Percentiles rank a stretch among this genome's conserved stretches.
Evolutionary conservation across 495 filamentous ascomycete genomes (phyloP).

Genomic region (Physcia stellaris): DNA sequence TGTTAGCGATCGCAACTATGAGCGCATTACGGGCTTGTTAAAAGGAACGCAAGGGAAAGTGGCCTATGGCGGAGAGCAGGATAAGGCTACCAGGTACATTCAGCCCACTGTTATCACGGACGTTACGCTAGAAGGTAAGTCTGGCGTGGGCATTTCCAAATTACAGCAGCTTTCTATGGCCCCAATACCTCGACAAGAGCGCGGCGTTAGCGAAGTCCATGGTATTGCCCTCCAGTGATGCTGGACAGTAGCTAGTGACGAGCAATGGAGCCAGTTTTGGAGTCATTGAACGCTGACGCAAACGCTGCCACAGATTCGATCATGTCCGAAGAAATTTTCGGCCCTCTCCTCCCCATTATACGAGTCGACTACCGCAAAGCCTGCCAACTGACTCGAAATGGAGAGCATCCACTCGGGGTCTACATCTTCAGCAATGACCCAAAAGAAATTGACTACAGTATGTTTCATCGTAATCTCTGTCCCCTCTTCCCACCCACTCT

Average conservation of each 20-base stretch:
- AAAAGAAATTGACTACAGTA: constrained; percentile 9
- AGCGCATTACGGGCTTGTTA: constrained; percentile 4
- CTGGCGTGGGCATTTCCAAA: background rate
- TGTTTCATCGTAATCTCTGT: no score
- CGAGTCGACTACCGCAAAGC: no score
- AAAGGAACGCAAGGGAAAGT: constrained; percentile 2
- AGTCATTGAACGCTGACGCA: no score
- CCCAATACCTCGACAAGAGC: constrained; percentile 5
- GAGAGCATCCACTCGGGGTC: constrained; percentile 5
- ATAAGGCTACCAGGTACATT: constrained; percentile 4
- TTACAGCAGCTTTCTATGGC: constrained; percentile 4
- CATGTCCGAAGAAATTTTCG: no score
- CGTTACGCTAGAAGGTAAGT: constrained; percentile 2
- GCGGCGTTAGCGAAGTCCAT: background rate
- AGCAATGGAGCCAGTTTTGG: no score
- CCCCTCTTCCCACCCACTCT: no score
- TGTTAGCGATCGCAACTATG: constrained; percentile 5
- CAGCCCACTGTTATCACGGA: constrained; percentile 6
- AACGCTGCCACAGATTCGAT: no score
- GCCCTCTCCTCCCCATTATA: no score
- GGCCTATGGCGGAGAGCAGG: constrained; percentile 5
- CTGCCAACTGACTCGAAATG: no score
- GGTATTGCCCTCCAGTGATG: no score
- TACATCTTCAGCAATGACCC: constrained; percentile 10
- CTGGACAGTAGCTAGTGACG: no score